Conservation (phyloP, 495 filamentous ascomycete species). For the Penicillium alfredii region DNA sequence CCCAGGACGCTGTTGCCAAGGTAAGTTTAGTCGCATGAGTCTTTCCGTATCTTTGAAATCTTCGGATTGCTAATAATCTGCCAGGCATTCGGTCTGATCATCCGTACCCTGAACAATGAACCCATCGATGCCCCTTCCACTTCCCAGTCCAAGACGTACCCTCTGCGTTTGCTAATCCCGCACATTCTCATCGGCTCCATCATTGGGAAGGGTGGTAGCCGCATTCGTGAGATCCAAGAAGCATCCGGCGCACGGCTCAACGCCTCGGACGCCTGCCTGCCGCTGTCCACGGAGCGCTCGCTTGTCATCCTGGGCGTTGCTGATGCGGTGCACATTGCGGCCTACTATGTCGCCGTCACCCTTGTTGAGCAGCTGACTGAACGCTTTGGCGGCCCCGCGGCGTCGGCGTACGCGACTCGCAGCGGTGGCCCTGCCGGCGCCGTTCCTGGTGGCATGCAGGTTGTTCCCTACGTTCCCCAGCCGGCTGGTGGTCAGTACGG, state of each 20-base stretch:
- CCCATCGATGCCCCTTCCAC: constrained; percentile 78
- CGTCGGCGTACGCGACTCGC: constrained; percentile 92
- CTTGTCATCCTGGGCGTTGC: constrained; percentile 90
- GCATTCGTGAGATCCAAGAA: constrained; percentile 98
- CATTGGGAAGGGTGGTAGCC: constrained; percentile 90
- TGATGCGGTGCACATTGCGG: constrained; percentile 95
- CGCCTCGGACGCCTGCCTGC: constrained; percentile 89
- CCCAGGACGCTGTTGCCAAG: constrained; percentile 94
- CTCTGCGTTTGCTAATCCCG: constrained; percentile 88
- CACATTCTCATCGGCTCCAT: constrained; percentile 98
- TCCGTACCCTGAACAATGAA: constrained; percentile 96
- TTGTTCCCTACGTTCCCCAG: constrained; percentile 91
- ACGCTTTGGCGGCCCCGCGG: constrained; percentile 89
- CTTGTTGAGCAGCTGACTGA: constrained; percentile 94
- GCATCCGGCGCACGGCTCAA: constrained; percentile 94
- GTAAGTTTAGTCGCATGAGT: too few relatives aligned
- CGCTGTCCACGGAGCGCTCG: constrained; percentile 89
- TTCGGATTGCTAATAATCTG: constrained; percentile 8
- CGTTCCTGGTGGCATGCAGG: constrained; percentile 95
- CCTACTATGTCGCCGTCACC: constrained; percentile 95
- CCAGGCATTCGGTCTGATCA: constrained; percentile 95
- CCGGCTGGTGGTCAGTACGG: constrained; percentile 87
- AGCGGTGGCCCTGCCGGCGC: constrained; percentile 89
- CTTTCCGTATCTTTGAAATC: too few relatives aligned
- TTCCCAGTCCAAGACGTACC: constrained; percentile 92